A percentile compares a stretch with the other conserved stretches of the same genome.
phyloP scores from a whole-genome alignment of 1,139 yeast species.

The Spathaspora sp. region DNA sequence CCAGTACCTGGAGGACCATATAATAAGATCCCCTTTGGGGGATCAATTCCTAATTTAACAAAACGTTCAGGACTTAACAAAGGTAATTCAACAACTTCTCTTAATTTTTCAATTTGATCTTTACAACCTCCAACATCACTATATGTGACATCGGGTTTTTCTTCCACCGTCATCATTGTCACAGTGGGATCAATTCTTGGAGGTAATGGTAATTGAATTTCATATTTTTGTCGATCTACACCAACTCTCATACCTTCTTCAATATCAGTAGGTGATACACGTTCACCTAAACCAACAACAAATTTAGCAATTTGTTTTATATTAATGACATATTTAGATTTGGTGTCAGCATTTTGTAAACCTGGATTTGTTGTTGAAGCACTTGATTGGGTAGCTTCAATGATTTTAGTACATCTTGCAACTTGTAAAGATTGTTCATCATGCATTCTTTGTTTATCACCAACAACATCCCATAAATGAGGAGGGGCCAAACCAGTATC shows the following conservation, averaged over 20 bases:
- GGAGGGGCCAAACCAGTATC: constrained; percentile 97
- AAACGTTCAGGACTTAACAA: constrained; percentile 92
- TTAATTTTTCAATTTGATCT: constrained; percentile 93
- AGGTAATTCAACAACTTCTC: constrained; percentile 97
- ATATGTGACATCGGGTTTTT: constrained; percentile 90
- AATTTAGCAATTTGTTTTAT: constrained; percentile 97
- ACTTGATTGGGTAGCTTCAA: constrained; percentile 54
- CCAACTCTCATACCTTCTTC: constrained; percentile 99
- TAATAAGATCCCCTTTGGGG: constrained; percentile 93
- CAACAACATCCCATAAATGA: constrained; percentile 95
- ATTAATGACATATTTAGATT: constrained; percentile 90
- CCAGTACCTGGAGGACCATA: constrained; percentile 99
- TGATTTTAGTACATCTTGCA: constrained; percentile 97
- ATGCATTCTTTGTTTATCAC: constrained; percentile 89
- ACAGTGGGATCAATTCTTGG: constrained; percentile 97
- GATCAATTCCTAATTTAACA: constrained; percentile 94
- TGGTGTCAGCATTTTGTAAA: constrained; percentile 68
- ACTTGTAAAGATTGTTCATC: constrained; percentile 97
- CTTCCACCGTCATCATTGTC: constrained; percentile 99
- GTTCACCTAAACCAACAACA: constrained; percentile 93
- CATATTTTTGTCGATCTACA: constrained; percentile 95
- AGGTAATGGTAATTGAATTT: constrained; percentile 93
- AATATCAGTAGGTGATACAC: constrained; percentile 96
- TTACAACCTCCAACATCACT: constrained; percentile 97
- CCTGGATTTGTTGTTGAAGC: constrained; percentile 30